phyloP scores from a whole-genome alignment of 2,329 filamentous ascomycete genomes.

The Pseudovirgaria hyperparasitica region DNA sequence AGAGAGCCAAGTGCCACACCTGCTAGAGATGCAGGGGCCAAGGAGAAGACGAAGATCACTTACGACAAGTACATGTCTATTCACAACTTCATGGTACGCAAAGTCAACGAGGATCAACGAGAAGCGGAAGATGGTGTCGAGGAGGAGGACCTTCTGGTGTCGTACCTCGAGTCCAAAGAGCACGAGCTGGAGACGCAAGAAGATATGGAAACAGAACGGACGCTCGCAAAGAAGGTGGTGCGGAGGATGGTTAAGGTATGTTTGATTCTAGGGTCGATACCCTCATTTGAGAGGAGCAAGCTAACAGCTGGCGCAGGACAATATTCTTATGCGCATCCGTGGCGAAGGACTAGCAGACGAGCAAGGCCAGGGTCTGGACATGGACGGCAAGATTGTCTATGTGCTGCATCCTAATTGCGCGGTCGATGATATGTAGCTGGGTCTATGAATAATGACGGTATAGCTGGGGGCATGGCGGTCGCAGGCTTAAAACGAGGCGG shows the following conservation, averaged over 20 bases:
- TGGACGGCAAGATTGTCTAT: conserved; percentile 53
- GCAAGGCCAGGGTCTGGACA: conserved; percentile 43
- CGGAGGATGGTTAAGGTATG: conserved; percentile 92
- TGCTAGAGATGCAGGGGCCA: conserved; percentile 28
- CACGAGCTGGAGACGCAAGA: conserved; percentile 69
- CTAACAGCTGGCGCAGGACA: conserved; percentile 34
- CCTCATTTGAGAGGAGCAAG: not conserved
- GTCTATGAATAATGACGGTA: too few species aligned
- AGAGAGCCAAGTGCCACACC: conserved; percentile 29
- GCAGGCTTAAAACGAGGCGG: too few species aligned
- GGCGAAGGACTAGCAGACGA: conserved; percentile 84
- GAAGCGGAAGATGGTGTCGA: conserved; percentile 70
- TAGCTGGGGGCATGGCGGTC: too few species aligned
- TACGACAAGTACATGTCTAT: conserved; percentile 92
- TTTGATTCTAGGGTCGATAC: too few species aligned
- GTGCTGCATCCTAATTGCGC: conserved; percentile 91
- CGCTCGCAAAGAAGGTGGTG: conserved; percentile 69
- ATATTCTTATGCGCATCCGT: conserved; percentile 48
- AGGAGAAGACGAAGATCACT: conserved; percentile 72
- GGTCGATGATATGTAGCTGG: conserved; percentile 43
- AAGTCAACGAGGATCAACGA: conserved; percentile 71
- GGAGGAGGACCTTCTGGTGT: conserved; percentile 66
- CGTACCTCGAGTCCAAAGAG: conserved; percentile 90
- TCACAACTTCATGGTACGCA: conserved; percentile 70
- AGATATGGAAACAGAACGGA: conserved; percentile 63